Base-by-base conservation (phyloP, 2,329 filamentous ascomycete genomes). In the Myrmaecium sp. region DNA sequence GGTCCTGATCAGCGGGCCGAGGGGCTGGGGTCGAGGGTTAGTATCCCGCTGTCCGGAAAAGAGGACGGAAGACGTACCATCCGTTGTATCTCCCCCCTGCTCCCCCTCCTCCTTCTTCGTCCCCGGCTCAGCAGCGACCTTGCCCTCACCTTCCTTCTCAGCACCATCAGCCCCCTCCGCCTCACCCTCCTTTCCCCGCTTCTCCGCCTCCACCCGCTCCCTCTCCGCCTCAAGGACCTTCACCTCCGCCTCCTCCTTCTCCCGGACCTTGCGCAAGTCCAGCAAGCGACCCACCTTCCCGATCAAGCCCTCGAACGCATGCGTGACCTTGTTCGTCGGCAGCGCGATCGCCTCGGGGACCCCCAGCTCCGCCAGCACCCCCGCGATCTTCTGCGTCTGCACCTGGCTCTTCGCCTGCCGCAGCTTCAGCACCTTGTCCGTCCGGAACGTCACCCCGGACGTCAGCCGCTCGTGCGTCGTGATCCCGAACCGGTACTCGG, bases 361-460 rank as follows among this genome's bases (percentile, higher is more conserved):
- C 21, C 78, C 74, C 5, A 86, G 58, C 48, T 83, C 75, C 21
- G 62, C 63, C 14, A 89, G 66, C 4, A 73, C 72, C 29, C 75
- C 74, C 9, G 64, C 70, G 35, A 89, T 83, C 35, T 79, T 77
- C 33, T 70, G 54, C 37, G 80, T 79, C 46, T 84, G 78, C 33
- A 77, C 69, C 28, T 74, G 69, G 10, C 69, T 76, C 55, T 84
- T 84, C 36, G 76, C 76, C 19, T 73, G 71, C 30, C 82, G 75
- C 14, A 81, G 67, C 50, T 83, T 83, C 38, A 75, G 74, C 31
- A 86, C 69, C 47, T 71, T 75, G 40, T 86, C 79, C 15, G 82
- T 82, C 8, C 86, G 79, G 64, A 95, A 95, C 9, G 80, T 76
- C 18, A 93, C 80, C 5, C 89, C 86, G 6, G 75, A 77, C 2